Conservation (phyloP, 129 eudicot species). For the Lactuca saligna region DNA sequence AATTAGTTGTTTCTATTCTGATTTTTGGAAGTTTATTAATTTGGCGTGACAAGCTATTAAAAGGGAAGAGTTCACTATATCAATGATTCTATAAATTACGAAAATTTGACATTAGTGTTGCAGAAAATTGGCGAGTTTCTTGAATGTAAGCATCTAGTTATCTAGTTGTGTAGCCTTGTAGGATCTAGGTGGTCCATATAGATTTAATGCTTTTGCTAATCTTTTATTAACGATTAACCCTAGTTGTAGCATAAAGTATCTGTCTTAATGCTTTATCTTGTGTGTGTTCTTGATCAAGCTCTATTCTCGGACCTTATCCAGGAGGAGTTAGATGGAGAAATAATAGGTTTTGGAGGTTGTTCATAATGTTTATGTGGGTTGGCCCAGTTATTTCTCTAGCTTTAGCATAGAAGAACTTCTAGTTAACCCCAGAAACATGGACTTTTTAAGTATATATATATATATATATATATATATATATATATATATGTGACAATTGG, state of each 20-base stretch:
- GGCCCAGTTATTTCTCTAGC: too few species aligned
- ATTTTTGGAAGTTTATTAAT: neutral
- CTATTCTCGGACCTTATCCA: neutral
- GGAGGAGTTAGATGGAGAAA: too few species aligned
- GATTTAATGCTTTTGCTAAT: conserved; percentile 6
- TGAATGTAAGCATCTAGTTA: conserved; percentile 17
- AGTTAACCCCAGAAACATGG: conserved; percentile 5
- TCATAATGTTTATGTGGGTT: too few species aligned
- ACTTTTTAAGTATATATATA: neutral
- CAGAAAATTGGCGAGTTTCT: conserved; percentile 5
- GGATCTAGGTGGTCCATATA: conserved; percentile 12
- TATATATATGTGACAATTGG: neutral
- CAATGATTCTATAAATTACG: neutral
- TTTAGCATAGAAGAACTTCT: neutral
- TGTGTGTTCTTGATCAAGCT: neutral
- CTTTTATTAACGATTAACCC: neutral
- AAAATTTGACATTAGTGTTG: neutral
- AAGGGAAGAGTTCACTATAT: neutral
- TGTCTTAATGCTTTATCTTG: neutral
- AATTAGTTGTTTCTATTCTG: neutral
- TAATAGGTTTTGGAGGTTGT: neutral
- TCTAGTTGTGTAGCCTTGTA: neutral
- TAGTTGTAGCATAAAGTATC: neutral
- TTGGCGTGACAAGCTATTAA: conserved; percentile 1
- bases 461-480: neutral